A percentile compares a stretch with the other conserved stretches of the same genome.
phyloP scores from a whole-genome alignment of 2,329 filamentous ascomycete species.

The Pseudocercospora fuligena region DNA sequence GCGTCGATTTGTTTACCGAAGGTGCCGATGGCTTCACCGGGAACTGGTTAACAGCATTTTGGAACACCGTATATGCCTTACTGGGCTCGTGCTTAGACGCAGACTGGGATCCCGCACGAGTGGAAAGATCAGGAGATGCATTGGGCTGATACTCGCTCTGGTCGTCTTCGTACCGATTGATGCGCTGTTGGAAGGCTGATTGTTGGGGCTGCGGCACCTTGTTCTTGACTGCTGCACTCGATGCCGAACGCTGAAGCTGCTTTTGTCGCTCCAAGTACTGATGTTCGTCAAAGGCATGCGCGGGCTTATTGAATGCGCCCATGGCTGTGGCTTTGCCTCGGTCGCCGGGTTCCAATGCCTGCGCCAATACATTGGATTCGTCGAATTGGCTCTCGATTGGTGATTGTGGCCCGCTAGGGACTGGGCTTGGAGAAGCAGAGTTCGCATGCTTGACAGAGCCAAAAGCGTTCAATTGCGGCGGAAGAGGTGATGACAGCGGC shows the following conservation, averaged over 20 bases:
- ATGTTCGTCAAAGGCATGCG: conserved; percentile 78
- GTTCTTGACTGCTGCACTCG: conserved; percentile 29
- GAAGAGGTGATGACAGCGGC: conserved; percentile 44
- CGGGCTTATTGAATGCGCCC: conserved; percentile 73
- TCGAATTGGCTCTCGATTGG: conserved; percentile 68
- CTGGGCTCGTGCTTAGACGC: conserved; percentile 37
- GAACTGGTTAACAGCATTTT: conserved; percentile 51
- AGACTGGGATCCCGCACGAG: conserved; percentile 40
- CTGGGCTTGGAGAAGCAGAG: conserved; percentile 46
- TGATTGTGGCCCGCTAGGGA: conserved; percentile 45
- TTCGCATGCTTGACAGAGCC: conserved; percentile 43
- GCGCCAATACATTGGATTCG: conserved; percentile 64
- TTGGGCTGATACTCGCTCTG: conserved; percentile 28
- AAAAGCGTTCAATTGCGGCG: conserved; percentile 42
- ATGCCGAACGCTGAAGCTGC: conserved; percentile 69
- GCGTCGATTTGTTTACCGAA: conserved; percentile 22
- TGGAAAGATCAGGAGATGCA: conserved; percentile 27
- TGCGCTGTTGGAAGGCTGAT: conserved; percentile 33
- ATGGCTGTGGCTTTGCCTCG: conserved; percentile 79
- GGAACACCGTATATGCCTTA: conserved; percentile 51
- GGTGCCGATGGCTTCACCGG: conserved; percentile 26
- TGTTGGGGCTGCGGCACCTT: conserved; percentile 17
- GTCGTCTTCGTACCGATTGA: conserved; percentile 31
- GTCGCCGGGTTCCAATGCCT: conserved; percentile 74
- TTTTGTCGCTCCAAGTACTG: conserved; percentile 82